Conservation (phyloP, 1,284 basidiomycete species). For the Tilletia walkeri region DNA sequence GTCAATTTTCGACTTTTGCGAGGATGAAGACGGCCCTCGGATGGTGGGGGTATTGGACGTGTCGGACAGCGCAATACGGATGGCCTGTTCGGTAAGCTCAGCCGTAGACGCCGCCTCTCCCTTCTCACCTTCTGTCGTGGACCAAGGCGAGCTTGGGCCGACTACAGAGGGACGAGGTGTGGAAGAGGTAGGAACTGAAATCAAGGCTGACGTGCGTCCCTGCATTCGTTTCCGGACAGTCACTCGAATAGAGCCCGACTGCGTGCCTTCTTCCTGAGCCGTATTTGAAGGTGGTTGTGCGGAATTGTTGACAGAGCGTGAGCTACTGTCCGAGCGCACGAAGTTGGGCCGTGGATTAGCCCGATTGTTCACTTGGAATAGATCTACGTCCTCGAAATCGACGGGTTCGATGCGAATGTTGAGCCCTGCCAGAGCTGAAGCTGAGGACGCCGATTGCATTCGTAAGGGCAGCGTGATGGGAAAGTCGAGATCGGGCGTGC, state of each 20-base stretch:
- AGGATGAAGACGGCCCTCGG: not conserved
- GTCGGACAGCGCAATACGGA: not conserved
- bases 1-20: not conserved
- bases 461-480: not conserved
- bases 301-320: not conserved
- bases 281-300: not conserved
- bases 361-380: not conserved
- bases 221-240: conserved; percentile 5
- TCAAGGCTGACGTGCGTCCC: not conserved
- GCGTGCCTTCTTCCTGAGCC: not conserved
- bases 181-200: not conserved
- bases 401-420: conserved; percentile 2
- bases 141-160: not conserved
- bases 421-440: not conserved
- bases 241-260: not conserved
- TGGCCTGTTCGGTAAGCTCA: not conserved
- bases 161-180: not conserved
- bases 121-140: not conserved
- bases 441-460: not conserved
- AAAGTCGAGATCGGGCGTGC: not conserved
- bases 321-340: not conserved
- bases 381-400: not conserved
- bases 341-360: not conserved
- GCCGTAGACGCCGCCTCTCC: not conserved
- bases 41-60: not conserved